phyloP scores from a whole-genome alignment of 2,329 filamentous ascomycete species.

The Fusarium vanettenii region DNA sequence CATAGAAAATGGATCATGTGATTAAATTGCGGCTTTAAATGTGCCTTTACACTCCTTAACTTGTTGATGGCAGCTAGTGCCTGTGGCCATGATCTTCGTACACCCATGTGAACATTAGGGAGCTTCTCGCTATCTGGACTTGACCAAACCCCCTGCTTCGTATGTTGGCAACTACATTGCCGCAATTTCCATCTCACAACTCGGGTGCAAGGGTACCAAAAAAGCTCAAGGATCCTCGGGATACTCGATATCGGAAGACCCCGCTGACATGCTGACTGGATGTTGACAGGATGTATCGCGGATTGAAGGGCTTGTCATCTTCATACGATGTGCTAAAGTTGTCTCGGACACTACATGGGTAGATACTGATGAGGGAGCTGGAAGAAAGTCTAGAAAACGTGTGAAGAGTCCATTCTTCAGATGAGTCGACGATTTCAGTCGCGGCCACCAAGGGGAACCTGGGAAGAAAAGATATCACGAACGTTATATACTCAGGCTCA shows the following conservation, averaged over 20 bases:
- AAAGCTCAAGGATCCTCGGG: no score
- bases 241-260: no score
- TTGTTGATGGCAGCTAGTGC: background rate
- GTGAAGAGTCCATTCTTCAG: background rate
- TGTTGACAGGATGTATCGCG: background rate
- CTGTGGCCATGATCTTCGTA: background rate
- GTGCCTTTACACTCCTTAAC: background rate
- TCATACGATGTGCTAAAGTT: background rate
- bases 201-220: no score
- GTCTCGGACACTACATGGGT: no score
- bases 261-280: background rate
- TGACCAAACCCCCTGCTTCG: no score
- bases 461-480: background rate
- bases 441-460: background rate
- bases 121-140: no score
- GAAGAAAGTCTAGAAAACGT: background rate
- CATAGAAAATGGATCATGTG: background rate
- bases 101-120: no score
- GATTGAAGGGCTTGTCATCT: background rate
- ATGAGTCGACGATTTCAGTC: background rate
- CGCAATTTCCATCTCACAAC: no score
- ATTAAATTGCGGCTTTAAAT: background rate
- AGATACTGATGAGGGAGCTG: background rate
- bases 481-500: background rate
- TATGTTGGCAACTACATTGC: no score